Evolutionary conservation across 345 rosid species (phyloP), one percentile per base, ranked within the genome.

Genomic region (Erodium maritimum): DNA sequence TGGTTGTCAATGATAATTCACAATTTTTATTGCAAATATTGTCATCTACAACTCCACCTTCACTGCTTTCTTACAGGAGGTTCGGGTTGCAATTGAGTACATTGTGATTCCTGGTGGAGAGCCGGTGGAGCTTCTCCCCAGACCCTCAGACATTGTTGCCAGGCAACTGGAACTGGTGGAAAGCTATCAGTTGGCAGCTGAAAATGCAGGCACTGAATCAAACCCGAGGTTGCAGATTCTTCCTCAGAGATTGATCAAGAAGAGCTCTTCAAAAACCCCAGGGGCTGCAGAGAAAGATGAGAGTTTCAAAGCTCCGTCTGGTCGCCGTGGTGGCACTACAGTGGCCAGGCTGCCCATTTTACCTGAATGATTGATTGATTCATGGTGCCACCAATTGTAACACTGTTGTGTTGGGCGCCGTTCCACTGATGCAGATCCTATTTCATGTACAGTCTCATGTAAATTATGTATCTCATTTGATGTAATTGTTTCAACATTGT

Each of bases 31-130:
- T 29, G 37, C 37, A 29, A 29, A 11, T 11, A 29, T 23, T 55
- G 7, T 2, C n/a, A 22, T 17, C 33, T 23, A 17, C 58, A 14
- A 23, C 54, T 23, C 12, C 24, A 21, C 25, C 23, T 12, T 61
- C 37, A 56, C 56, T 64, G 34, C 54, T 64, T 67, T 69, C 17
- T 19, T 0, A 21, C 58, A 91, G 97, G 97, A 91, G 76, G 96
- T 86, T 23, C 83, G 91, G 52, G 86, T 88, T 59, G 96, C 96
- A 21, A 91, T 91, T 0, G 91, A 91, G 78, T 91, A 86, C 60
- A 91, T 91, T 21, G 96, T 91, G 50, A 91, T 91, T 67, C 97
- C 96, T 0, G 96, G 95, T 34, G 95, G 95, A 67, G 97, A 88
- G 72, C 85, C 95, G 0, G 97, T 88, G 66, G 97, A 91, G 78